phyloP scores from a whole-genome alignment of 2,329 filamentous ascomycete species.

The Verticillium isaacii region DNA sequence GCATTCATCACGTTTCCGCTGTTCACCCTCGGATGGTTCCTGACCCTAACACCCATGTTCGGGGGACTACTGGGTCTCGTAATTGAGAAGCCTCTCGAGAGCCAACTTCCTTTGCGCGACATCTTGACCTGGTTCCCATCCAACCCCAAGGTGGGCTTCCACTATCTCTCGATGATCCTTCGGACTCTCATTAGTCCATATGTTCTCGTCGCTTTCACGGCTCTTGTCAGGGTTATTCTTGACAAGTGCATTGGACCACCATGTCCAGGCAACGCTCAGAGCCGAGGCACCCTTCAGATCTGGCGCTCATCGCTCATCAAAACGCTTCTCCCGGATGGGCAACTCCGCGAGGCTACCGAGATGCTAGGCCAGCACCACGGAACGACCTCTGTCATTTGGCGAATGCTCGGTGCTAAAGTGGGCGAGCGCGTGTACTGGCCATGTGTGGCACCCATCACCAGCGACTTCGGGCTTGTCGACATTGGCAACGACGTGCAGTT shows the following conservation, averaged over 20 bases:
- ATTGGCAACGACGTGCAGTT: slow-evolving; percentile 57
- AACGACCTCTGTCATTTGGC: slow-evolving; percentile 43
- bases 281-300: slow-evolving; percentile 28
- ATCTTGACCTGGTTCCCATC: slow-evolving; percentile 45
- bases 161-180: slow-evolving; percentile 42
- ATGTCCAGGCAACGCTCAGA: slow-evolving; percentile 22
- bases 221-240: slow-evolving; percentile 34
- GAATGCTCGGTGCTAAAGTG: slow-evolving; percentile 47
- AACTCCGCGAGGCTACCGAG: slow-evolving; percentile 41
- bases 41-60: slow-evolving; percentile 41
- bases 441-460: slow-evolving; percentile 46
- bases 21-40: slow-evolving; percentile 28
- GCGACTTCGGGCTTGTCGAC: slow-evolving; percentile 50
- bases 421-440: slow-evolving; percentile 54
- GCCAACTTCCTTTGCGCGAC: slow-evolving; percentile 29
- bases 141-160: slow-evolving; percentile 39
- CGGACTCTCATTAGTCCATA: slow-evolving; percentile 34
- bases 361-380: slow-evolving; percentile 53
- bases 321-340: slow-evolving; percentile 34
- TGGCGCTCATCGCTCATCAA: slow-evolving; percentile 41
- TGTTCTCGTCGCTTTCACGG: slow-evolving; percentile 35
- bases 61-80: slow-evolving; percentile 53
- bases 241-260: slow-evolving; percentile 34
- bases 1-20: slow-evolving; percentile 38
- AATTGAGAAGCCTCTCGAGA: slow-evolving; percentile 41